Evolutionary conservation across 257 asterid species (phyloP), one percentile per base, ranked within the genome.

Genomic region (Parsonsia alboflavescens): DNA sequence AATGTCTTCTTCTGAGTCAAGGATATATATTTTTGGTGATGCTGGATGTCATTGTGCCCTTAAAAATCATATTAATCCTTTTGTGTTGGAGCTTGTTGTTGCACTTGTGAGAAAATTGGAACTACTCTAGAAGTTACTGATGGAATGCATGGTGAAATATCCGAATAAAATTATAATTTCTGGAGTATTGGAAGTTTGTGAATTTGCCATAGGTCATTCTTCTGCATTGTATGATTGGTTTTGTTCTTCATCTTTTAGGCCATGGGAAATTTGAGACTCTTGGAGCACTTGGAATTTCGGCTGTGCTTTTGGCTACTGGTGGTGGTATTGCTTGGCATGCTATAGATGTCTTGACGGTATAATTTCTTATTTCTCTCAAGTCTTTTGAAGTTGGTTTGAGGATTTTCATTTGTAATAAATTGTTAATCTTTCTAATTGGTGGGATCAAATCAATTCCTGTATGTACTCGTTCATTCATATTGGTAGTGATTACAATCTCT

Each of bases 311-410:
- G 92, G 86, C 82, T 73, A 92, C 99, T 73, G 95, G 97, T 70
- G 99, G 99, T 71, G 98, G 99, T 77, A 92, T 94, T 44, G 96
- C 91, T 75, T 94, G 96, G 97, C 99, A 94, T 86, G 96, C 97
- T 65, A 76, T 90, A 45, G 97, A 94, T 72, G 85, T 89, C 65
- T 70, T 94, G 77, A 59, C 66, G 88, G 99, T 94, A 89, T 50
- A 12, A 46, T 56, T 54, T 68, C 59, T 72, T 66, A 57, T 74
- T 58, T 58, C 76, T 33, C 65, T 21, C 26, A n/a, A 10, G 17
- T 42, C 15, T 50, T 75, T 64, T 17, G 16, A 9, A 26, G 5
- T 7, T 50, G 53, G 3, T 56, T 66, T 50, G 57, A 42, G 12
- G 42, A 46, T n/a, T 75, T 28, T 42, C 53, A 13, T 52, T 56